Percentiles rank a stretch among this genome's conserved stretches.
phyloP scores from a whole-genome alignment of 352 stramenopile species.

The Pythium rhizo-oryzae region DNA sequence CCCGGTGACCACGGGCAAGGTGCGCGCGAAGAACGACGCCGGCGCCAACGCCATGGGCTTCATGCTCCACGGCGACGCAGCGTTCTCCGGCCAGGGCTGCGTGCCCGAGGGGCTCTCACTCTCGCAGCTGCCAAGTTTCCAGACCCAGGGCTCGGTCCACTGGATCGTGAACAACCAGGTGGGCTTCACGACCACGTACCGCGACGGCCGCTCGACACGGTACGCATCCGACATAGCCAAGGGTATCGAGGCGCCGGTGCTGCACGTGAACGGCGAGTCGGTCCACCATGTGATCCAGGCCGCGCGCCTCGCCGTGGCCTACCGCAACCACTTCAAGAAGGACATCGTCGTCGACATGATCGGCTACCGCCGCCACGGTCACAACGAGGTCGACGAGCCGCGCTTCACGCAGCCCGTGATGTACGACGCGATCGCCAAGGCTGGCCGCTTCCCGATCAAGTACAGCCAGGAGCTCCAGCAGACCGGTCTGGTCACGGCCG shows the following conservation, averaged over 20 bases:
- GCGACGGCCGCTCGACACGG: constrained; percentile 74
- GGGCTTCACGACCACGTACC: constrained; percentile 88
- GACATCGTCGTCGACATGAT: constrained; percentile 89
- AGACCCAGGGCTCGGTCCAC: constrained; percentile 78
- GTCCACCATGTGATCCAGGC: constrained; percentile 78
- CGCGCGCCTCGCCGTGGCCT: constrained; percentile 71
- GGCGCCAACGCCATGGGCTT: constrained; percentile 74
- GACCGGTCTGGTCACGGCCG: constrained; percentile 53
- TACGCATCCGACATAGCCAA: constrained; percentile 89
- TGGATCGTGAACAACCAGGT: constrained; percentile 92
- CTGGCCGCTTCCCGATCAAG: constrained; percentile 67
- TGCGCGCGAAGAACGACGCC: constrained; percentile 77
- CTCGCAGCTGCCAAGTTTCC: constrained; percentile 78
- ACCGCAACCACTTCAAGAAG: constrained; percentile 84
- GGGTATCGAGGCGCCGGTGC: constrained; percentile 72
- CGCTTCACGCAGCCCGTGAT: constrained; percentile 90
- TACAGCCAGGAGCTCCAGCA: constrained; percentile 71
- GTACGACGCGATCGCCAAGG: constrained; percentile 74
- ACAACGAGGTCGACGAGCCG: constrained; percentile 92
- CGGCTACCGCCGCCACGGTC: constrained; percentile 83
- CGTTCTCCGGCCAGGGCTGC: constrained; percentile 86
- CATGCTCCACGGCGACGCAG: constrained; percentile 86
- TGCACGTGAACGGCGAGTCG: constrained; percentile 91
- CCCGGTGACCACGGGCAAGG: constrained; percentile 80
- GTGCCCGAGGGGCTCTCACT: constrained; percentile 79